A percentile compares a stretch with the other conserved stretches of the same genome.
These are phyloP conservation scores for Synchytrium microbalum DNA, from an alignment of 371 early-diverging fungal species.

Conservation along the genomic window DNA sequence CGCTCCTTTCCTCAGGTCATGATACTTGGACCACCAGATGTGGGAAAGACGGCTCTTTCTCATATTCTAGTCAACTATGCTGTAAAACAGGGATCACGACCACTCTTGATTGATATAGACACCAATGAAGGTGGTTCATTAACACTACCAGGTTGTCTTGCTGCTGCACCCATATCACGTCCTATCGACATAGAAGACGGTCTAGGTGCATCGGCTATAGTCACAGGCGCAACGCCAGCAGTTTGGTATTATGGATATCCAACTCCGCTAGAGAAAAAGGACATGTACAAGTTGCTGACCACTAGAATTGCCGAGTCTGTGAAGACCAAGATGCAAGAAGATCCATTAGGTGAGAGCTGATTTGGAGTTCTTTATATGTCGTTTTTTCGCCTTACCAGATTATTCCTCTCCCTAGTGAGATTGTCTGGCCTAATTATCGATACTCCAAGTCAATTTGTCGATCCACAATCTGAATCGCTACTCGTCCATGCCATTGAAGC, in stretches of 20 bases:
- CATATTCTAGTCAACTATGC: constrained; percentile 82
- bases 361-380: constrained; percentile 5
- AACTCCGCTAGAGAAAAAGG: constrained; percentile 63
- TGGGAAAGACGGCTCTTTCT: constrained; percentile 81
- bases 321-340: constrained; percentile 52
- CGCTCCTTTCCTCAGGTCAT: constrained; percentile 47
- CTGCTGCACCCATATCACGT: constrained; percentile 66
- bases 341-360: constrained; percentile 45
- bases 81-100: constrained; percentile 60
- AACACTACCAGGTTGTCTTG: constrained; percentile 76
- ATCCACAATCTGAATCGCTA: constrained; percentile 26
- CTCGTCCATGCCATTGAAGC: constrained; percentile 37
- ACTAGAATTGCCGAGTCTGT: constrained; percentile 57
- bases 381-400: too few relatives aligned
- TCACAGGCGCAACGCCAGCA: constrained; percentile 64
- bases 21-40: constrained; percentile 83
- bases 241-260: constrained; percentile 88
- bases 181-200: constrained; percentile 81
- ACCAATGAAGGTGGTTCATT: constrained; percentile 74
- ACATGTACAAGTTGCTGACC: constrained; percentile 61
- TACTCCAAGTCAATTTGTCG: constrained; percentile 43
- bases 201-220: constrained; percentile 66
- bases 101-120: constrained; percentile 81
- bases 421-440: constrained; percentile 44
- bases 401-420: constrained; percentile 17